These are phyloP conservation scores for Botryosphaeria agaves DNA, from an alignment of 2,329 filamentous ascomycete genomes.

Conservation along the genomic window DNA sequence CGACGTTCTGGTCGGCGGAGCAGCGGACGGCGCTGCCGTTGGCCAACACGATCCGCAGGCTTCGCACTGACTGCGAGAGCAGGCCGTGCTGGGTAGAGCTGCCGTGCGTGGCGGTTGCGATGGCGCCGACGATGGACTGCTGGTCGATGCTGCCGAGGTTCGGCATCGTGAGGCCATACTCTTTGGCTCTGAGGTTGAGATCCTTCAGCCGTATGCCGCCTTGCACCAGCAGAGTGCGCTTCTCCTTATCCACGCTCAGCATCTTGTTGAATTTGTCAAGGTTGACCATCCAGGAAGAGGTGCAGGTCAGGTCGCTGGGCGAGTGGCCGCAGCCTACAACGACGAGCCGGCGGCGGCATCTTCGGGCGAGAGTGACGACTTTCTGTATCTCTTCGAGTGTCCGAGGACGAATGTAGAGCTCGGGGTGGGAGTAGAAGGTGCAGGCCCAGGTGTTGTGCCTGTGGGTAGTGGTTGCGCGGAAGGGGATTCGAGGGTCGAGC, in stretches of 20 bases:
- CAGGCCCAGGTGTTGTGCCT: slow-evolving; percentile 86
- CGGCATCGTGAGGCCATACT: slow-evolving; percentile 64
- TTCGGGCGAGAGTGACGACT: slow-evolving; percentile 60
- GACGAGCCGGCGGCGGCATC: slow-evolving; percentile 64
- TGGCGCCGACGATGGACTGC: slow-evolving; percentile 83
- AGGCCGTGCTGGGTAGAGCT: slow-evolving; percentile 72
- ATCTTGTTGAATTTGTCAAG: slow-evolving; percentile 68
- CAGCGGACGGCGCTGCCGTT: slow-evolving; percentile 61
- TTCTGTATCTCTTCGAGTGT: slow-evolving; percentile 70
- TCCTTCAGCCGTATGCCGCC: slow-evolving; percentile 72
- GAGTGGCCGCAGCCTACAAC: slow-evolving; percentile 87
- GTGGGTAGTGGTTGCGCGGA: slow-evolving; percentile 56
- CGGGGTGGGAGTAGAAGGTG: slow-evolving; percentile 76
- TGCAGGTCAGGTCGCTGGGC: slow-evolving; percentile 80
- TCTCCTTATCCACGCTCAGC: slow-evolving; percentile 48
- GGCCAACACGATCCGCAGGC: slow-evolving; percentile 64
- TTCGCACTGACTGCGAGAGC: slow-evolving; percentile 59
- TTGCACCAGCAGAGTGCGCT: slow-evolving; percentile 56
- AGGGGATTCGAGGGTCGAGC: slow-evolving; percentile 48
- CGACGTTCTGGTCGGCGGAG: slow-evolving; percentile 45
- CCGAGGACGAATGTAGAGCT: slow-evolving; percentile 78
- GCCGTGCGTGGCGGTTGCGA: slow-evolving; percentile 85
- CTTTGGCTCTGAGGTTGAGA: slow-evolving; percentile 57
- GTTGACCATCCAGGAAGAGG: slow-evolving; percentile 87
- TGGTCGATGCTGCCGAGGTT: slow-evolving; percentile 91